Base-by-base conservation (phyloP, 108 stramenopile genomes). In the Cyclostephanos tholiformis region DNA sequence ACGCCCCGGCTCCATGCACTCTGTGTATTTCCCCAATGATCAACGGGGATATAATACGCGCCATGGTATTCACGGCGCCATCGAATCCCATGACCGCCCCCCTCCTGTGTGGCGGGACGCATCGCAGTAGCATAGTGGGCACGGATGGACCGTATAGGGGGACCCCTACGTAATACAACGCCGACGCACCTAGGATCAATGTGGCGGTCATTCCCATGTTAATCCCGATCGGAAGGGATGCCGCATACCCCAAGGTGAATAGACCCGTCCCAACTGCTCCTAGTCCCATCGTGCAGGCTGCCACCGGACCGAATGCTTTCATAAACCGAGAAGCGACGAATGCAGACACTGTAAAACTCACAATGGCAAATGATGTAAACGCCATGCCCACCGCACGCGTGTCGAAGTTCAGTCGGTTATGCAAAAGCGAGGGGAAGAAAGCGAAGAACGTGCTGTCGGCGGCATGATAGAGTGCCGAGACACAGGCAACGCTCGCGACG, bases 71-170 rank as follows among this genome's bases (percentile, higher is more conserved):
- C 38, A 90, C 75, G 13, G 80, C 71, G 26, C 88, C 88, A 79
- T 92, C 91, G 35, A 90, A 74, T 22, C 91, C 91, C 88, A 92
- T 84, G 11, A 89, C 86, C 30, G 79, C 75, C 17, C 91, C 91
- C 43, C 91, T 65, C 61, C 70, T 64, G 49, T 87, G 44, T 14
- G 91, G 62, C 32, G 91, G 91, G 12, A 92, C 91, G 68, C 91
- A 90, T 61, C 79, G 84, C 50, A 92, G 62, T n/a, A 92, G 59
- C 87, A 92, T 88, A 5, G 89, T 89, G 19, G 91, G 91, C 16
- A 92, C 76, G 17, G 89, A 79, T n/a, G 91, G 91, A 4, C 85
- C 88, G 71, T 90, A 92, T n/a, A 92, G 63, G 3, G 91, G 86
- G 8, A 89, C 89, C 53, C 91, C 91, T 29, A 71, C 66, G 56